Conservation (phyloP, 306 rosid species). For the Aeschynomene evenia region DNA sequence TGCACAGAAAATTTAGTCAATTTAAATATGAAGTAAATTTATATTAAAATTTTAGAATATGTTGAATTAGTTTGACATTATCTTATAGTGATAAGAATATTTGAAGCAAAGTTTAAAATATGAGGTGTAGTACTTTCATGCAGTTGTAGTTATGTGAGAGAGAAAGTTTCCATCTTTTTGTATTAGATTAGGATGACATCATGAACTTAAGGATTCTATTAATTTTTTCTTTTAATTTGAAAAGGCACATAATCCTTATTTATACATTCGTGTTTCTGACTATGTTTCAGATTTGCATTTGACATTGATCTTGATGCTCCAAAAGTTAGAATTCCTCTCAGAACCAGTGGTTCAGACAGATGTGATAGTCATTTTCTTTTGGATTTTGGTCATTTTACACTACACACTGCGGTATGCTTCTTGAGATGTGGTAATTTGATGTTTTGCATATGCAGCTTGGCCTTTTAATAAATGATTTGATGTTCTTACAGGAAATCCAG, state of each 20-base stretch:
- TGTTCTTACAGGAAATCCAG: conserved; percentile 63
- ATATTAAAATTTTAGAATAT: too few relatives aligned
- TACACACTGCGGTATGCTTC: conserved; percentile 73
- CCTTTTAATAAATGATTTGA: conserved; percentile 31
- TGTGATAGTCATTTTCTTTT: conserved; percentile 84
- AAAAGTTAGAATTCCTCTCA: conserved; percentile 92
- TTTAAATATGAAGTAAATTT: too few relatives aligned
- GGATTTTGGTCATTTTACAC: conserved; percentile 96
- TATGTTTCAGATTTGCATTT: conserved; percentile 81
- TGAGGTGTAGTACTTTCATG: background rate
- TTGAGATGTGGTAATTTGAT: conserved; percentile 13
- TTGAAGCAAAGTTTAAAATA: too few relatives aligned
- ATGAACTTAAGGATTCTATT: background rate
- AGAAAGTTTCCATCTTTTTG: conserved; percentile 4
- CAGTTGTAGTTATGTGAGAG: background rate
- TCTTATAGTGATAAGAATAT: too few relatives aligned
- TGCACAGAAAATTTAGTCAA: too few relatives aligned
- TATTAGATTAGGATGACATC: background rate
- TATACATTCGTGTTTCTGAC: conserved; percentile 27
- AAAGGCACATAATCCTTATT: conserved; percentile 1
- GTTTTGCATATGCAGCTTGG: conserved; percentile 27
- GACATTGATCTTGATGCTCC: conserved; percentile 98
- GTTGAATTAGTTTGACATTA: too few relatives aligned
- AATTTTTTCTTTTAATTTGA: background rate
- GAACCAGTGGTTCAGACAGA: conserved; percentile 55